These are phyloP conservation scores for Capsicum baccatum DNA, from an alignment of 257 asterid species.

Conservation along the genomic window DNA sequence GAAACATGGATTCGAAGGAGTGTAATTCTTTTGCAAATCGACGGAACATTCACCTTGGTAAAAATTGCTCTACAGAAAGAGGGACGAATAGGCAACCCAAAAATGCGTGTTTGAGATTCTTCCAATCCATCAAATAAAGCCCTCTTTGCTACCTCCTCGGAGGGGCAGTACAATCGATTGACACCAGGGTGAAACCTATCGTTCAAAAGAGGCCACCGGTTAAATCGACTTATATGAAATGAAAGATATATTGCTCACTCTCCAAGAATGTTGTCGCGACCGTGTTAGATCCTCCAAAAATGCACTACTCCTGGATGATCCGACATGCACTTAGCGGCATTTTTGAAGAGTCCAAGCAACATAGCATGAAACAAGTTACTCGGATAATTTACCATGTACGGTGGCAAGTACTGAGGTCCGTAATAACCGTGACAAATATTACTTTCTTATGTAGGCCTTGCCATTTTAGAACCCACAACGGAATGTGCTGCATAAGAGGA, in stretches of 20 bases:
- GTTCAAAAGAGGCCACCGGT: not conserved
- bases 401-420: slow-evolving; percentile 93
- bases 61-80: slow-evolving; percentile 80
- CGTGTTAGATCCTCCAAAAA: not conserved
- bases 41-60: slow-evolving; percentile 56
- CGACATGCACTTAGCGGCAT: rapidly evolving
- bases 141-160: slow-evolving; percentile 85
- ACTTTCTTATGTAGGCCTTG: slow-evolving; percentile 90
- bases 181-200: slow-evolving; percentile 91
- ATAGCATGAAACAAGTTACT: slow-evolving; percentile 8
- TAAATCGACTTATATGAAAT: not conserved
- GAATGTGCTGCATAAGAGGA: slow-evolving; percentile 98
- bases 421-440: slow-evolving; percentile 86
- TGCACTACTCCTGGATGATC: not conserved
- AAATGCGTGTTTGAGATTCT: slow-evolving; percentile 73
- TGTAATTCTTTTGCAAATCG: not conserved
- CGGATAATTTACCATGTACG: slow-evolving; percentile 72
- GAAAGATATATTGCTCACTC: not conserved
- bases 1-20: not conserved
- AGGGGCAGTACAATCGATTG: slow-evolving; percentile 82
- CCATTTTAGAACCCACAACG: slow-evolving; percentile 98
- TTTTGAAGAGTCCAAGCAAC: not conserved
- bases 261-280: not conserved
- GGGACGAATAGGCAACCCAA: slow-evolving; percentile 93
- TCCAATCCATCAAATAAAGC: slow-evolving; percentile 83